Evolutionary conservation across 257 asterid species (phyloP).

Genomic region (Linderniella brevidens): DNA sequence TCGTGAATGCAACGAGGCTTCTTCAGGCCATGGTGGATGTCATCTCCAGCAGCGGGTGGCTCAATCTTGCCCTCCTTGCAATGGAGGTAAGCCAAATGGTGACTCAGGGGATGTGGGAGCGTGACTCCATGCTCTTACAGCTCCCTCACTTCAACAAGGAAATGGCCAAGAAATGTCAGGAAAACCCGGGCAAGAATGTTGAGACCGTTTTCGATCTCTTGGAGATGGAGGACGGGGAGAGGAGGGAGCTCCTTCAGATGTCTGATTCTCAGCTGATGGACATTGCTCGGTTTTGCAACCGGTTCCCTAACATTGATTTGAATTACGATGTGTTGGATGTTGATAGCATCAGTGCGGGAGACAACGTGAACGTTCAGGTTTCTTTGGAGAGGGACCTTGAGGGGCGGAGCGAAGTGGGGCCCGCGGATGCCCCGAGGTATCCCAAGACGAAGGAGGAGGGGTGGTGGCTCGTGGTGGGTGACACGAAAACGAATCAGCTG

Average conservation of each 20-base stretch:
- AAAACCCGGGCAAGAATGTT: slow-evolving; percentile 24
- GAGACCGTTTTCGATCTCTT: slow-evolving; percentile 37
- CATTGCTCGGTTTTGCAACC: slow-evolving; percentile 41
- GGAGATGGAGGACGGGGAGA: slow-evolving; percentile 48
- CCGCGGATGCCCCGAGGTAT: slow-evolving; percentile 45
- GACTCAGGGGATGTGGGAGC: slow-evolving; percentile 55
- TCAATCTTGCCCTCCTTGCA: slow-evolving; percentile 36
- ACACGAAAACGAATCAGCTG: slow-evolving; percentile 35
- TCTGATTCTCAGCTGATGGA: slow-evolving; percentile 35
- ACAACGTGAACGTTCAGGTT: slow-evolving; percentile 22
- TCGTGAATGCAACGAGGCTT: slow-evolving; percentile 32
- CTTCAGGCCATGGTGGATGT: slow-evolving; percentile 57
- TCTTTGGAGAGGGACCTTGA: slow-evolving; percentile 35
- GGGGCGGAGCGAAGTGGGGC: slow-evolving; percentile 35
- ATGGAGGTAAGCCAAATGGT: slow-evolving; percentile 58
- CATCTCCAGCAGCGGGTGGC: slow-evolving; percentile 56
- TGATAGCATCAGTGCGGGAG: slow-evolving; percentile 24
- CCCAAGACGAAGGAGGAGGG: slow-evolving; percentile 46
- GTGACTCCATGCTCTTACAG: slow-evolving; percentile 48
- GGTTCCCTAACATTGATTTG: slow-evolving; percentile 41
- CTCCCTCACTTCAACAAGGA: slow-evolving; percentile 49
- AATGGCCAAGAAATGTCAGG: slow-evolving; percentile 32
- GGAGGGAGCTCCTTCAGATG: slow-evolving; percentile 43
- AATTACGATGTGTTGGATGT: slow-evolving; percentile 21
- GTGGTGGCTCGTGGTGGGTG: slow-evolving; percentile 57